Evolutionary conservation across 352 stramenopile species (phyloP).

Genomic region (Phytophthora sojae): DNA sequence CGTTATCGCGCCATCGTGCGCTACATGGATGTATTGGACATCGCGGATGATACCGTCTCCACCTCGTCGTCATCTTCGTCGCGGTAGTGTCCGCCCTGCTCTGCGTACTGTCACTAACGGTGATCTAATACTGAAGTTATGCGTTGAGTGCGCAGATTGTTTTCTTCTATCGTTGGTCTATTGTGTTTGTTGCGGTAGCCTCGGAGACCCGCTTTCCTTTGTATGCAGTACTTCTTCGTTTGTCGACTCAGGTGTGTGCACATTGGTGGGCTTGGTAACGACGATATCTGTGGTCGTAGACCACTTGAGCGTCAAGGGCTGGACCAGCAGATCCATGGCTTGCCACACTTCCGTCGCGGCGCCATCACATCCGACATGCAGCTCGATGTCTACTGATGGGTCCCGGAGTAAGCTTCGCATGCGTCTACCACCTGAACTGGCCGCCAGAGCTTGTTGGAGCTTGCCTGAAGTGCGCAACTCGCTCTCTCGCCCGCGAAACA

Average conservation of each 20-base stretch:
- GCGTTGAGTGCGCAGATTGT: neutral
- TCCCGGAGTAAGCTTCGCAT: slow-evolving; percentile 47
- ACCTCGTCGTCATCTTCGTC: slow-evolving; percentile 29
- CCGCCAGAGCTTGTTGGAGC: slow-evolving; percentile 38
- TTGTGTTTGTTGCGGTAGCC: slow-evolving; percentile 3
- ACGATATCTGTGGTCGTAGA: neutral
- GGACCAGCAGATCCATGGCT: slow-evolving; percentile 27
- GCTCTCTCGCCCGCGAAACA: slow-evolving; percentile 27
- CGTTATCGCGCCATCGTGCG: slow-evolving; percentile 88
- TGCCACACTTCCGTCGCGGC: slow-evolving; percentile 30
- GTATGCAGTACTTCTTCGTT: neutral
- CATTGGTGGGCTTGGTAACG: neutral
- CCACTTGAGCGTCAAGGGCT: slow-evolving; percentile 13
- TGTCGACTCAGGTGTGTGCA: neutral
- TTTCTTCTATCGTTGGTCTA: neutral
- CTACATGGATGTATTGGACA: slow-evolving; percentile 67
- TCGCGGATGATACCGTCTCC: slow-evolving; percentile 31
- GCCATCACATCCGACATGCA: slow-evolving; percentile 56
- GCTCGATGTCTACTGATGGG: slow-evolving; percentile 30
- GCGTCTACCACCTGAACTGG: slow-evolving; percentile 28
- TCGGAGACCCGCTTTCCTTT: slow-evolving; percentile 16
- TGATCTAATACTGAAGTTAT: neutral
- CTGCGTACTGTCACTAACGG: neutral
- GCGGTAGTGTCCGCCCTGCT: slow-evolving; percentile 25
- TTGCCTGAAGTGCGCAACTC: slow-evolving; percentile 29